Conservation (phyloP, 2,329 filamentous ascomycete species). For the Nothopassalora personata region DNA sequence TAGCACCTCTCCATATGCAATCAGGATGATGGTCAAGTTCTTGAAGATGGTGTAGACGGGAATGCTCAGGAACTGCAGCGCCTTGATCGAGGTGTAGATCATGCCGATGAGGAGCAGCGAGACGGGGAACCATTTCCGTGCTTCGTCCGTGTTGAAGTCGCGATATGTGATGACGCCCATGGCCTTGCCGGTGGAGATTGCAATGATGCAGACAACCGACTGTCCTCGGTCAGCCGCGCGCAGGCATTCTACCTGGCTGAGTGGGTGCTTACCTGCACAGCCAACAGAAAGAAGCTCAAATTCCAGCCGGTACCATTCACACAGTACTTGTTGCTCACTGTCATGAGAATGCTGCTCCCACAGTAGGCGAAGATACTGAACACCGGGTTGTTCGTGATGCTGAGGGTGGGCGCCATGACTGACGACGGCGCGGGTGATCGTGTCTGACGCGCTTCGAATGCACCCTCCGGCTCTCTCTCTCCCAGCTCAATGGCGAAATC, state of each 20-base stretch:
- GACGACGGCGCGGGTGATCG: slow-evolving; percentile 42
- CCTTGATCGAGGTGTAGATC: slow-evolving; percentile 98
- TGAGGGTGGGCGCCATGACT: slow-evolving; percentile 41
- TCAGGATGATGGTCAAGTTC: slow-evolving; percentile 97
- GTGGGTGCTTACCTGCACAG: slow-evolving; percentile 67
- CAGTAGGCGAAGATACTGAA: slow-evolving; percentile 87
- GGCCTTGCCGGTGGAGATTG: slow-evolving; percentile 78
- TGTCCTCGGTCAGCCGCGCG: slow-evolving; percentile 37
- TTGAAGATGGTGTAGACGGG: slow-evolving; percentile 99
- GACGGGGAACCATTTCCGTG: slow-evolving; percentile 95
- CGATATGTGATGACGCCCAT: slow-evolving; percentile 73
- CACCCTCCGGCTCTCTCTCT: slow-evolving; percentile 51
- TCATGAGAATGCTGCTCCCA: slow-evolving; percentile 96
- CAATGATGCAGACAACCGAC: slow-evolving; percentile 82
- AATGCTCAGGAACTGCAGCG: slow-evolving; percentile 91
- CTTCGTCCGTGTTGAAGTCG: slow-evolving; percentile 83
- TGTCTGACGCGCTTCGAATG: slow-evolving; percentile 32
- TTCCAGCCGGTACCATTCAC: slow-evolving; percentile 89
- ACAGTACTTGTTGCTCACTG: slow-evolving; percentile 99
- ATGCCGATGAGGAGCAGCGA: slow-evolving; percentile 94
- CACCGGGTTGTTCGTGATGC: slow-evolving; percentile 59
- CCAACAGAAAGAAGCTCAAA: slow-evolving; percentile 90
- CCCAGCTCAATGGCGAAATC: slow-evolving; percentile 68
- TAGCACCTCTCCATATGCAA: slow-evolving; percentile 94
- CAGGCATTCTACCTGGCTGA: neutral